phyloP scores from a whole-genome alignment of 179 eudicot species.

The Drosera spatulata region DNA sequence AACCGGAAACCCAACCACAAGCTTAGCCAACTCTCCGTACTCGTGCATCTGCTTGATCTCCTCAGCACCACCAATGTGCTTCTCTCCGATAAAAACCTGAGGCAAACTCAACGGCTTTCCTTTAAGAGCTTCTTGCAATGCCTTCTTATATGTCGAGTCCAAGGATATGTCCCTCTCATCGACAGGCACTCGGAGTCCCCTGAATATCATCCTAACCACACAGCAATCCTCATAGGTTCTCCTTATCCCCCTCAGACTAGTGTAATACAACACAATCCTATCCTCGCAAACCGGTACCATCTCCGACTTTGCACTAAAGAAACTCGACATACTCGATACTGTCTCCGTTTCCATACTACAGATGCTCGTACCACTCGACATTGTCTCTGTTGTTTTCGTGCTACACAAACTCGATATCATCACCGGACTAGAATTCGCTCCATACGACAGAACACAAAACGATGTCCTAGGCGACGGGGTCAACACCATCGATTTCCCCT shows the following conservation, averaged over 20 bases:
- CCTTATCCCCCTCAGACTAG: slow-evolving; percentile 84
- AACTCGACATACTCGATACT: slow-evolving; percentile 1
- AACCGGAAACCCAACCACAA: slow-evolving; percentile 60
- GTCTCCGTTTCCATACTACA: too few relatives aligned
- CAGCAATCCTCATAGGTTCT: slow-evolving; percentile 94
- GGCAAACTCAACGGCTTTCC: slow-evolving; percentile 71
- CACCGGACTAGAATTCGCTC: slow-evolving; percentile 11
- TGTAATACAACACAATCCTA: slow-evolving; percentile 66
- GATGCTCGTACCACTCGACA: too few relatives aligned
- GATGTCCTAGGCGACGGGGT: slow-evolving; percentile 14
- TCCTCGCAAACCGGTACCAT: slow-evolving; percentile 28
- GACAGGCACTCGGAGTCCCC: slow-evolving; percentile 60
- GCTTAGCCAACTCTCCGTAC: slow-evolving; percentile 54
- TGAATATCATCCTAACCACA: slow-evolving; percentile 55
- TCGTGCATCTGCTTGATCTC: slow-evolving; percentile 78
- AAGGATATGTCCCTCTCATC: slow-evolving; percentile 91
- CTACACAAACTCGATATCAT: too few relatives aligned
- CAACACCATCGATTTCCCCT: slow-evolving; percentile 7
- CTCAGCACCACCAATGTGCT: slow-evolving; percentile 72
- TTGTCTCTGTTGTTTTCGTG: too few relatives aligned
- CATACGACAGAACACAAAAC: slow-evolving; percentile 4
- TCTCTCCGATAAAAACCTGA: slow-evolving; percentile 59
- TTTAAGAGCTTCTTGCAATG: slow-evolving; percentile 48
- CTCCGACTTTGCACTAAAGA: slow-evolving; percentile 4
- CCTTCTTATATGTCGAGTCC: slow-evolving; percentile 72